phyloP scores from a whole-genome alignment of 2,329 filamentous ascomycete genomes.

The Fusarium avenaceum region DNA sequence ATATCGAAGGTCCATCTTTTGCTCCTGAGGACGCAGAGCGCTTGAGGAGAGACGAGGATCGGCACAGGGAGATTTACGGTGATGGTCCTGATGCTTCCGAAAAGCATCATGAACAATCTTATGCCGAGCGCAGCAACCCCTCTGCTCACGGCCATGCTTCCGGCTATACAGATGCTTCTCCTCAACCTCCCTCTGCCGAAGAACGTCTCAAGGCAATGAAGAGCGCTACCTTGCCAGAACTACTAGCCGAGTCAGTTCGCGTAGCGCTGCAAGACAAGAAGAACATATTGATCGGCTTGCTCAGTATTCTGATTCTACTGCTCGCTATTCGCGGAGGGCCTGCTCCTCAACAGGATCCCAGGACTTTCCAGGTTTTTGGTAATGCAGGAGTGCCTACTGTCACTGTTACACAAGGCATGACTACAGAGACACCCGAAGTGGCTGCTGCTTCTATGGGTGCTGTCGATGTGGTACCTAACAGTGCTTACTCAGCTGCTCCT shows the following conservation, averaged over 20 bases:
- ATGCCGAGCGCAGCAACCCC: slow-evolving; percentile 52
- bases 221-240: slow-evolving; percentile 65
- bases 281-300: slow-evolving; percentile 69
- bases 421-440: slow-evolving; percentile 14
- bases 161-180: slow-evolving; percentile 22
- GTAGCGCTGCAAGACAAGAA: slow-evolving; percentile 70
- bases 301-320: slow-evolving; percentile 67
- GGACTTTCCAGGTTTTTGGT: slow-evolving; percentile 50
- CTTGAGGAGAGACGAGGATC: slow-evolving; percentile 62
- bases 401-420: slow-evolving; percentile 43
- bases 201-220: slow-evolving; percentile 52
- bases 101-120: slow-evolving; percentile 24
- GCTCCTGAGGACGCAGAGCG: slow-evolving; percentile 51
- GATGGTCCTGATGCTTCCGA: slow-evolving; percentile 21
- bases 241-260: slow-evolving; percentile 66
- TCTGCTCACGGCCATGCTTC: slow-evolving; percentile 28
- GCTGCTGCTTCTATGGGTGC: slow-evolving; percentile 25
- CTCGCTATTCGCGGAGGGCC: slow-evolving; percentile 58
- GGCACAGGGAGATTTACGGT: slow-evolving; percentile 66
- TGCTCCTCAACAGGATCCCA: slow-evolving; percentile 40
- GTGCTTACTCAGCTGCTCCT: slow-evolving; percentile 47
- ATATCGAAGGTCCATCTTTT: slow-evolving; percentile 20
- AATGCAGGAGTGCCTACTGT: slow-evolving; percentile 46
- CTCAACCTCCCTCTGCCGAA: slow-evolving; percentile 39
- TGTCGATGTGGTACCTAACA: slow-evolving; percentile 26